phyloP scores from a whole-genome alignment of 495 filamentous ascomycete genomes.

The Lasiosphaeria hispida region DNA sequence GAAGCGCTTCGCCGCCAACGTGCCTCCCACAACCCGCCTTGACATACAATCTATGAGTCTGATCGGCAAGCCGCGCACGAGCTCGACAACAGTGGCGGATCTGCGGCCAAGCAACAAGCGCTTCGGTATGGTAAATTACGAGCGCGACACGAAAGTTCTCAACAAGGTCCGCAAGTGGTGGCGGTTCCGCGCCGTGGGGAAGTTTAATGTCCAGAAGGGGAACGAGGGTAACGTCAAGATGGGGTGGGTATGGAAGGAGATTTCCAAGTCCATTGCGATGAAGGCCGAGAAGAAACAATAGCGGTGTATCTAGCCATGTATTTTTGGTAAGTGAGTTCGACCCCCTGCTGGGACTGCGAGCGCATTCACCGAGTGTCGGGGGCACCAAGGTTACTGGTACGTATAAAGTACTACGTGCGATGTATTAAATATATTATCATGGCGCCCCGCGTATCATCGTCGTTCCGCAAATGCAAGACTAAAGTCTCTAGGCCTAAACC shows the following conservation, averaged over 20 bases:
- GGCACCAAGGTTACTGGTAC: too few species aligned
- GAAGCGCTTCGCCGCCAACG: conserved; percentile 58
- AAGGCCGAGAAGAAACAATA: too few species aligned
- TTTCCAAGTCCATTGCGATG: neutral
- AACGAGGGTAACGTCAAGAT: conserved; percentile 15
- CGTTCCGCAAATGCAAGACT: too few species aligned
- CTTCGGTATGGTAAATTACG: conserved; percentile 54
- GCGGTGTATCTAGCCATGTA: too few species aligned
- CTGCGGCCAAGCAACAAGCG: conserved; percentile 38
- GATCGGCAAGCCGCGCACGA: conserved; percentile 53
- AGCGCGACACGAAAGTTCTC: conserved; percentile 33
- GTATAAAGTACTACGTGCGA: too few species aligned
- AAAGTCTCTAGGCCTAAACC: neutral
- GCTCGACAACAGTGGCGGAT: conserved; percentile 47
- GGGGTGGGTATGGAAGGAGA: conserved; percentile 33
- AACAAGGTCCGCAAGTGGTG: conserved; percentile 35
- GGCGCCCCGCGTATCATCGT: too few species aligned
- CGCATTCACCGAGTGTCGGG: too few species aligned
- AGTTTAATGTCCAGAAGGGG: conserved; percentile 32
- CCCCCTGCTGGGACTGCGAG: too few species aligned
- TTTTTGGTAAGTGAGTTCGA: too few species aligned
- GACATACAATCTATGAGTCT: conserved; percentile 71
- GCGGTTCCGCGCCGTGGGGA: conserved; percentile 33
- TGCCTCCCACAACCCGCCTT: conserved; percentile 62
- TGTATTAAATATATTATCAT: too few species aligned